A percentile compares a stretch with the other conserved stretches of the same genome.
Conservation (phyloP, 140 eudicot genomes). For the Eryngium alpinum region DNA sequence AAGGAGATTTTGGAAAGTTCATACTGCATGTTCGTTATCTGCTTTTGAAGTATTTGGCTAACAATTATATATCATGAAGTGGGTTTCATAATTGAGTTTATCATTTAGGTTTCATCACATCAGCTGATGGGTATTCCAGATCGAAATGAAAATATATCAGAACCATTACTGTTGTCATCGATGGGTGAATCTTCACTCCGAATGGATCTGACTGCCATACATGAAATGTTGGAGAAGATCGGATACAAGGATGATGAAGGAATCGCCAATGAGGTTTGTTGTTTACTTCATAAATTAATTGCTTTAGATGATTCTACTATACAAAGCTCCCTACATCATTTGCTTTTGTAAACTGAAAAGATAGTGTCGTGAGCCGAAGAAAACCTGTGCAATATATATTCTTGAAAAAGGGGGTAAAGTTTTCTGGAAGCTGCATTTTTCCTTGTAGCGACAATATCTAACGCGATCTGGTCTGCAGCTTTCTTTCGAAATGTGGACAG, state of each 20-base stretch:
- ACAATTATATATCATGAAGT: not conserved
- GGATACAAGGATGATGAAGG: conserved; percentile 81
- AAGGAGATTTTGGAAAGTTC: not conserved
- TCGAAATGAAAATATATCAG: conserved; percentile 24
- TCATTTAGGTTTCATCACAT: conserved; percentile 53
- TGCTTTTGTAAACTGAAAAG: not conserved
- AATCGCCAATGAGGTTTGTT: conserved; percentile 53
- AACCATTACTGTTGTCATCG: conserved; percentile 32
- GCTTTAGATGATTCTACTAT: not conserved
- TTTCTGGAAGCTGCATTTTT: not conserved
- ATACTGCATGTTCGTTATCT: not conserved
- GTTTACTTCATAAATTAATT: not conserved
- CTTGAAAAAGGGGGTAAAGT: not conserved
- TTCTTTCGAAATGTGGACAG: conserved; percentile 90
- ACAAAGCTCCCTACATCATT: not conserved
- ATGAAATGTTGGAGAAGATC: conserved; percentile 52
- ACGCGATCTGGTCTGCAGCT: conserved; percentile 42
- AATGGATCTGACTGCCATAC: conserved; percentile 64
- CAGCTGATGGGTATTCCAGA: conserved; percentile 49
- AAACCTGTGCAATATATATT: not conserved
- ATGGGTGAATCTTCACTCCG: conserved; percentile 67
- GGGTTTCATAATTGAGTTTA: not conserved
- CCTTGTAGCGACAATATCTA: not conserved
- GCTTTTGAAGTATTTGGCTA: not conserved
- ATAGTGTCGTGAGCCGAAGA: not conserved